Conservation (phyloP, 139 green algal species). For the Asterochloris sp. region DNA sequence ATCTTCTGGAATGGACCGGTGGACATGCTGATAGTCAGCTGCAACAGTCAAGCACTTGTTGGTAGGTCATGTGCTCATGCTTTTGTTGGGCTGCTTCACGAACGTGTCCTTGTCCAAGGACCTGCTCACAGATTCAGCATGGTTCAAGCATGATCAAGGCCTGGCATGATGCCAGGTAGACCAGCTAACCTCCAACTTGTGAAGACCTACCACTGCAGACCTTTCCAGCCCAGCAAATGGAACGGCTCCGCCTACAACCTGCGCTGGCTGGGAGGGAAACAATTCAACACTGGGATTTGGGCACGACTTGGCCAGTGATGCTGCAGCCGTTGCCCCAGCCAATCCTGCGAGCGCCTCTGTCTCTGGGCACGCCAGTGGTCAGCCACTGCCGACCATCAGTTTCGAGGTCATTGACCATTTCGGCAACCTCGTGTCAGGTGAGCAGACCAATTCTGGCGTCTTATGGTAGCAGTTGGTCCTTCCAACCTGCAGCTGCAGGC, state of each 20-base stretch:
- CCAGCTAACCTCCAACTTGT: neutral
- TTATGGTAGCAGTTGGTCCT: neutral
- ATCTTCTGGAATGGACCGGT: slow-evolving; percentile 16
- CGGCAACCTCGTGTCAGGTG: slow-evolving; percentile 13
- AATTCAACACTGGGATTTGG: slow-evolving; percentile 15
- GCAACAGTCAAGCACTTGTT: neutral
- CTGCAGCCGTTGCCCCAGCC: slow-evolving; percentile 3
- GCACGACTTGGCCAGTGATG: slow-evolving; percentile 7
- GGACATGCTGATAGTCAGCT: slow-evolving; percentile 1
- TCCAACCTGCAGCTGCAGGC: neutral
- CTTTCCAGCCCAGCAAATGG: neutral
- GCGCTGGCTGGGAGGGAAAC: slow-evolving; percentile 17
- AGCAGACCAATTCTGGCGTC: neutral
- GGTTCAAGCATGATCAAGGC: neutral
- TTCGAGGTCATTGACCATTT: slow-evolving; percentile 11
- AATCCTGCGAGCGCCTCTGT: neutral
- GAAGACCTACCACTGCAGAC: neutral
- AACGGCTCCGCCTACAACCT: neutral
- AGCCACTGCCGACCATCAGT: neutral
- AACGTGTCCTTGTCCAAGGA: neutral
- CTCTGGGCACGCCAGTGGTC: neutral
- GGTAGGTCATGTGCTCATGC: neutral
- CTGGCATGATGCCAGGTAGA: neutral
- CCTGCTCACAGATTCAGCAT: neutral
- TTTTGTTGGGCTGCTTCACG: neutral